Evolutionary conservation across 2,329 filamentous ascomycete genomes (phyloP).

Genomic region (Microsporum audouinii): DNA sequence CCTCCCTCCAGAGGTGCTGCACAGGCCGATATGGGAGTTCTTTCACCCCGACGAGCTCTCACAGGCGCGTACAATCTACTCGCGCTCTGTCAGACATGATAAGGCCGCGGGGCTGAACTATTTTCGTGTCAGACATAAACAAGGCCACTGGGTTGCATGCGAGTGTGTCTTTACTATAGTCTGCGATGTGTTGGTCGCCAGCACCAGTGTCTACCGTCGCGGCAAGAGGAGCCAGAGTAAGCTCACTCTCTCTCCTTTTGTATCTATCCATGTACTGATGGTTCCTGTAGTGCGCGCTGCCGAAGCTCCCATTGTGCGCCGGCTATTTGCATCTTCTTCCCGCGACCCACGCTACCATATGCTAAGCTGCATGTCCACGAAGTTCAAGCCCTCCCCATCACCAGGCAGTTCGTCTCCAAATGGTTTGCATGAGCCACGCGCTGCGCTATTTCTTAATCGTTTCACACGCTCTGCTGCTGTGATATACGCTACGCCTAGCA

Average conservation of each 20-base stretch:
- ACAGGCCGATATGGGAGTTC: slow-evolving; percentile 71
- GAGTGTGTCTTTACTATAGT: slow-evolving; percentile 86
- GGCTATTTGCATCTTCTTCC: slow-evolving; percentile 63
- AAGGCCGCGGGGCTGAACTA: slow-evolving; percentile 78
- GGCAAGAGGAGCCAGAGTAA: slow-evolving; percentile 62
- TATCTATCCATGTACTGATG: background rate
- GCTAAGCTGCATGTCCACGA: slow-evolving; percentile 72
- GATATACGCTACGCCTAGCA: slow-evolving; percentile 74
- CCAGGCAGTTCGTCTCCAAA: slow-evolving; percentile 40
- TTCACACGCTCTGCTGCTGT: slow-evolving; percentile 73
- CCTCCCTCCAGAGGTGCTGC: slow-evolving; percentile 60
- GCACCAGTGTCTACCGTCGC: slow-evolving; percentile 63
- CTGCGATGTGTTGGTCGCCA: slow-evolving; percentile 76
- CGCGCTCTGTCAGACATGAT: slow-evolving; percentile 62
- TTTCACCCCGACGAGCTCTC: slow-evolving; percentile 74
- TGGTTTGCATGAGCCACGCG: slow-evolving; percentile 58
- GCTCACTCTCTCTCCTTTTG: slow-evolving; percentile 24
- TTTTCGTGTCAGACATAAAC: slow-evolving; percentile 56
- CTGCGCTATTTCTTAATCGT: slow-evolving; percentile 73
- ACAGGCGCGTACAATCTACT: slow-evolving; percentile 61
- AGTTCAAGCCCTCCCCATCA: slow-evolving; percentile 44
- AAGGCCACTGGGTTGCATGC: slow-evolving; percentile 64
- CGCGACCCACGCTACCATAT: slow-evolving; percentile 80
- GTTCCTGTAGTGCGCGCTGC: slow-evolving; percentile 54
- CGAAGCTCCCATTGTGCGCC: slow-evolving; percentile 66